phyloP scores from a whole-genome alignment of 768 basidiomycete species.

The Epithele typhae region DNA sequence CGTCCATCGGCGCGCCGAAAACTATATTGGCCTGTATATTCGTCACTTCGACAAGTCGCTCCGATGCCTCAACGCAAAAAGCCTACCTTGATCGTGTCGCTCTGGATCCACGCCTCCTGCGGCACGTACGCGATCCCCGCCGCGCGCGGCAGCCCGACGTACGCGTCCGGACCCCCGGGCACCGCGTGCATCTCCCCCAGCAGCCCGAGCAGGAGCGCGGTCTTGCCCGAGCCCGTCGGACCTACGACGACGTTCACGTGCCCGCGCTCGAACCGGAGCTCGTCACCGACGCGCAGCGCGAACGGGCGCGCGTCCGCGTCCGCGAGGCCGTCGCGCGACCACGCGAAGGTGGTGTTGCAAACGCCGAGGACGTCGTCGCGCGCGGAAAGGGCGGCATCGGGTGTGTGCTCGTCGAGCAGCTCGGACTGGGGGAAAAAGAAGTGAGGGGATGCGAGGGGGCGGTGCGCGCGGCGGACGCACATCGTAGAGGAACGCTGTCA shows the following conservation, averaged over 20 bases:
- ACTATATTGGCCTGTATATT: constrained; percentile 27
- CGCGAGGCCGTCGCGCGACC: constrained; percentile 36
- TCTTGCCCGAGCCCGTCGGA: constrained; percentile 55
- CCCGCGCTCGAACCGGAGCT: constrained; percentile 49
- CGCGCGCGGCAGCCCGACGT: constrained; percentile 37
- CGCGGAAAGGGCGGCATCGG: constrained; percentile 6
- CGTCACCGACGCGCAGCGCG: constrained; percentile 46
- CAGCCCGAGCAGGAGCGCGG: constrained; percentile 58
- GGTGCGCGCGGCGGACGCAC: constrained; percentile 7
- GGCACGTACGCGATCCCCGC: constrained; percentile 67
- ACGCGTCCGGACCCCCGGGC: constrained; percentile 33
- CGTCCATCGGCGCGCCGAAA: constrained; percentile 25
- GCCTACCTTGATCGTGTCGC: constrained; percentile 65
- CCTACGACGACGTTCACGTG: constrained; percentile 55
- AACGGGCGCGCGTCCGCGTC: constrained; percentile 33
- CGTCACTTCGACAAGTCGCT: too few relatives aligned
- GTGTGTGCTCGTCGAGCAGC: constrained; percentile 39
- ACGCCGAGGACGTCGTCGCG: constrained; percentile 42
- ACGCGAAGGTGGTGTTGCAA: constrained; percentile 49
- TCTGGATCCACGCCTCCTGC: constrained; percentile 82
- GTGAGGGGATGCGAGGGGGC: not conserved
- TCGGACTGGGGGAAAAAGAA: constrained; percentile 37
- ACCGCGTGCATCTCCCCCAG: constrained; percentile 61
- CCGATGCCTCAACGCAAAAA: too few relatives aligned
- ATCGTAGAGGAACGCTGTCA: constrained; percentile 42